These are phyloP conservation scores for Pyronema domesticum DNA, from an alignment of 495 filamentous ascomycete genomes.

Conservation along the genomic window DNA sequence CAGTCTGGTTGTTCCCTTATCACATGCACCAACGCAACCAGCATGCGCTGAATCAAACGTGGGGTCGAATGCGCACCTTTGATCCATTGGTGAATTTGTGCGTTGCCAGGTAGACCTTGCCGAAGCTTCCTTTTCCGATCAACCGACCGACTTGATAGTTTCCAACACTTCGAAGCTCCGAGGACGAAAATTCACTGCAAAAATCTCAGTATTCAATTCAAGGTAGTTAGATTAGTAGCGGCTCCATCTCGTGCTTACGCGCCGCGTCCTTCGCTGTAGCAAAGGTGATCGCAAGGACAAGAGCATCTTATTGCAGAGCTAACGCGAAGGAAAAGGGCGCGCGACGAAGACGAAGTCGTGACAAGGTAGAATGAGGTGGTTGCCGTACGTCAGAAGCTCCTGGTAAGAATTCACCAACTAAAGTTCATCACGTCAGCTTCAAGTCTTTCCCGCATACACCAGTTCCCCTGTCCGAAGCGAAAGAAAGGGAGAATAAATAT, in stretches of 20 bases:
- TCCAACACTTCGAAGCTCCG: constrained; percentile 75
- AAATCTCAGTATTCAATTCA: constrained; percentile 1
- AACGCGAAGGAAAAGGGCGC: constrained; percentile 1
- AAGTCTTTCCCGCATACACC: constrained; percentile 4
- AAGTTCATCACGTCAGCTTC: constrained; percentile 5
- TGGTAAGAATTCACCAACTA: constrained; percentile 94
- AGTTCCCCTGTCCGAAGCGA: background rate
- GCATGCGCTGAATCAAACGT: background rate
- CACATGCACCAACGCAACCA: background rate
- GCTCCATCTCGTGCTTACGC: background rate
- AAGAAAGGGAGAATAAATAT: constrained; percentile 15
- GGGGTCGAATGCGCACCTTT: constrained; percentile 42
- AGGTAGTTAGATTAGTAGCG: constrained; percentile 11
- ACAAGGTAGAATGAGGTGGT: background rate
- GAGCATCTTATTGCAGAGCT: background rate
- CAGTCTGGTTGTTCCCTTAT: background rate
- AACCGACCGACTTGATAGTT: constrained; percentile 84
- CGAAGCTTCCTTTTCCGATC: constrained; percentile 94
- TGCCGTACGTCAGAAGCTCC: constrained; percentile 75
- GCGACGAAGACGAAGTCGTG: constrained; percentile 6
- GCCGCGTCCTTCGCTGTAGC: background rate
- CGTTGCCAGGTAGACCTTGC: constrained; percentile 89
- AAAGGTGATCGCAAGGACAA: background rate
- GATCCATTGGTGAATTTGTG: constrained; percentile 98
- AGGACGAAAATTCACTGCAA: constrained; percentile 77